A percentile compares a stretch with the other conserved stretches of the same genome.
These are phyloP conservation scores for Senna tora DNA, from an alignment of 306 rosid genomes.

Conservation along the genomic window DNA sequence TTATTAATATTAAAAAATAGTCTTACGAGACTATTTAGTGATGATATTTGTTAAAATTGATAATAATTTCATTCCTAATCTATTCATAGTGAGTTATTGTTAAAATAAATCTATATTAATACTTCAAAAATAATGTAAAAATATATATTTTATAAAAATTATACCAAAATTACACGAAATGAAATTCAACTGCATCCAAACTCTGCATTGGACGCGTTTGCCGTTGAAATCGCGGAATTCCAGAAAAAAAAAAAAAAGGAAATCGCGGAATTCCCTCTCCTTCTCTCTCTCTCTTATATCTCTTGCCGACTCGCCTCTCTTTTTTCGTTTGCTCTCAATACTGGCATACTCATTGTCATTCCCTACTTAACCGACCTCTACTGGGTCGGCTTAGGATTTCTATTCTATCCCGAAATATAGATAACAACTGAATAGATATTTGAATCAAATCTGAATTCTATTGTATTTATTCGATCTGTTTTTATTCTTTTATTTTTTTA, in stretches of 20 bases:
- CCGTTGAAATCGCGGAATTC: conserved; percentile 37
- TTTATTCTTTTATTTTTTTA: conserved; percentile 12
- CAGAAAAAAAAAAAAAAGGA: too few relatives aligned
- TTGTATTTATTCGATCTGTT: conserved; percentile 24
- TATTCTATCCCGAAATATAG: background rate
- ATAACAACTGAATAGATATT: background rate
- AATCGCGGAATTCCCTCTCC: conserved; percentile 21
- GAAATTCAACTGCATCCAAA: too few relatives aligned
- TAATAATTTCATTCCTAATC: too few relatives aligned
- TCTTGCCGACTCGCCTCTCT: background rate
- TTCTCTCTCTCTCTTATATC: background rate
- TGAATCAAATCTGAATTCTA: conserved; percentile 5
- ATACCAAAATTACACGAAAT: too few relatives aligned
- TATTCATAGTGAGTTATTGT: too few relatives aligned
- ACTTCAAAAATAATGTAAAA: too few relatives aligned
- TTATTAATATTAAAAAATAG: too few relatives aligned
- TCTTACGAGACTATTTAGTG: too few relatives aligned
- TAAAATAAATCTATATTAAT: too few relatives aligned
- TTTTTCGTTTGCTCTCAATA: background rate
- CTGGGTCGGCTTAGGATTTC: background rate
- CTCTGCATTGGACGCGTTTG: conserved; percentile 12
- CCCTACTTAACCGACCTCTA: conserved; percentile 34
- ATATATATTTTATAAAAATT: too few relatives aligned
- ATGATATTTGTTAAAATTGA: too few relatives aligned
- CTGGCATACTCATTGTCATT: conserved; percentile 21